Conservation (phyloP, 2,329 filamentous ascomycete species). For the Exutisphaerella laricina region DNA sequence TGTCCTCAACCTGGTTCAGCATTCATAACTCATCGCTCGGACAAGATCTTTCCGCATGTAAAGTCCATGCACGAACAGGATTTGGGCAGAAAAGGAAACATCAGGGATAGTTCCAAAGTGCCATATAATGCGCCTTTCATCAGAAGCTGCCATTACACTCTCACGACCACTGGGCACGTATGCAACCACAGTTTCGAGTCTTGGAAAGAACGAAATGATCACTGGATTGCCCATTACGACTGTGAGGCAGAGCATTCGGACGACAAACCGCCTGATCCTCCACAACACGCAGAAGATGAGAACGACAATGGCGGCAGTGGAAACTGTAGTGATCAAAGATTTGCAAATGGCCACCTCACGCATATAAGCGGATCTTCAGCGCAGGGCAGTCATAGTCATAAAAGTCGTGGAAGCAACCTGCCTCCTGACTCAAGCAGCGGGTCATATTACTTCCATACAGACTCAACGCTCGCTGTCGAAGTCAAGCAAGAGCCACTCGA, state of each 20-base stretch:
- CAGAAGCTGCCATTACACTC: background rate
- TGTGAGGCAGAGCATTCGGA: background rate
- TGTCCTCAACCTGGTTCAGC: background rate
- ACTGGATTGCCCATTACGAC: conserved; percentile 1
- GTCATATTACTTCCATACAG: background rate
- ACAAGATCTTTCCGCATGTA: background rate
- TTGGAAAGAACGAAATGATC: conserved; percentile 1
- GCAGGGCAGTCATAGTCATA: no score
- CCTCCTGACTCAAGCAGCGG: background rate
- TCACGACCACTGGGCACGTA: background rate
- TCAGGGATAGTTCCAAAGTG: background rate
- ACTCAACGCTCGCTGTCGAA: background rate
- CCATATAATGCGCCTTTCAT: background rate
- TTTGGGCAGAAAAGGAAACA: background rate
- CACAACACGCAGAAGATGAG: no score
- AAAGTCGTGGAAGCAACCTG: background rate
- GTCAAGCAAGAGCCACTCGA: background rate
- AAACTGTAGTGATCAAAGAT: background rate
- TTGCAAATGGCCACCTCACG: background rate
- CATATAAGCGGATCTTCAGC: background rate
- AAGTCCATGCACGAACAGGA: background rate
- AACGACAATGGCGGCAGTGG: background rate
- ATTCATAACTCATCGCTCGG: background rate
- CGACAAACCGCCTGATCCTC: background rate
- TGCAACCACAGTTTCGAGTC: background rate